These are phyloP conservation scores for Lentinula novae-zelandiae DNA, from an alignment of 1,284 basidiomycete species.

Conservation along the genomic window DNA sequence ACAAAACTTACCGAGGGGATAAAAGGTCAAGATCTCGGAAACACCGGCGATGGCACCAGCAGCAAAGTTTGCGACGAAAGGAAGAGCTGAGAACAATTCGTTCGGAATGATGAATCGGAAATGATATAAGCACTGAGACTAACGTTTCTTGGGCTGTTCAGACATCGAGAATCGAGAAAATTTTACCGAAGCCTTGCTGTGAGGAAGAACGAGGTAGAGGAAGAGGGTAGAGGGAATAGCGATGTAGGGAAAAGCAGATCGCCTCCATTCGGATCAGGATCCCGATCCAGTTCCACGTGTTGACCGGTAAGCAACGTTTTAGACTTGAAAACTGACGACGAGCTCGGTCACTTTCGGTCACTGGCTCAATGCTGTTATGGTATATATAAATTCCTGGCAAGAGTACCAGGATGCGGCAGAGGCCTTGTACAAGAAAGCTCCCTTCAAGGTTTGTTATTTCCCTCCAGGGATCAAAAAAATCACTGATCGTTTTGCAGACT, in stretches of 20 bases:
- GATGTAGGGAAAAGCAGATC: neutral
- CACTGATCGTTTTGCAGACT: constrained; percentile 43
- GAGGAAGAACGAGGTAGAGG: neutral
- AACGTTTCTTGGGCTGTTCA: constrained; percentile 16
- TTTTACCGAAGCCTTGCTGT: neutral
- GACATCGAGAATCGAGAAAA: constrained; percentile 3
- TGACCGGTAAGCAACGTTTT: neutral
- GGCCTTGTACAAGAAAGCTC: constrained; percentile 74
- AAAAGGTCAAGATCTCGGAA: constrained; percentile 89
- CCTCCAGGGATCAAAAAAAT: neutral
- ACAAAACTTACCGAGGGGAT: constrained; percentile 75
- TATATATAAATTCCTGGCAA: constrained; percentile 82
- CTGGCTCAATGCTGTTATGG: constrained; percentile 39
- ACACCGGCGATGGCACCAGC: constrained; percentile 89
- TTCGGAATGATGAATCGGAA: neutral
- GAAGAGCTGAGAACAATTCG: constrained; percentile 56
- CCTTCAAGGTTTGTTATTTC: constrained; percentile 52
- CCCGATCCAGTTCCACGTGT: neutral
- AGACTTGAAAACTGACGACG: neutral
- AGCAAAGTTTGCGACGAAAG: constrained; percentile 84
- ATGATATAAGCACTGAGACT: neutral
- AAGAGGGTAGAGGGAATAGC: neutral
- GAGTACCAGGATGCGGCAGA: constrained; percentile 85
- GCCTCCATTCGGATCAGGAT: neutral
- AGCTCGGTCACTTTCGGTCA: neutral